Percentiles rank a stretch among this genome's conserved stretches.
Evolutionary conservation across 177 flowering plant species (phyloP).

Genomic region (Vitis hybrid): DNA sequence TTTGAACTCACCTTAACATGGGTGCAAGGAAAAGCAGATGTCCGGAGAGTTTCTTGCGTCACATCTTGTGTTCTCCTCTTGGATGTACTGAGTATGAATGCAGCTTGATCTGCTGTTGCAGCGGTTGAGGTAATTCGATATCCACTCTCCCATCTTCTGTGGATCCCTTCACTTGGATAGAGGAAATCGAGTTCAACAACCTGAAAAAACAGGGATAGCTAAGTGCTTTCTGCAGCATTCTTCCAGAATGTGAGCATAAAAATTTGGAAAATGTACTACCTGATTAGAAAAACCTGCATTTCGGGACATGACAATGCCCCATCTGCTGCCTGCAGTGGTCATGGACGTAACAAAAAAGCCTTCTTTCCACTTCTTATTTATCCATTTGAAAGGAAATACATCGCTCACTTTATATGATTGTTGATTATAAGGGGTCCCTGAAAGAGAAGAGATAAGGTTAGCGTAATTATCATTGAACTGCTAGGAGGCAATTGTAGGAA

Average conservation of each 20-base stretch:
- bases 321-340: slow-evolving; percentile 51
- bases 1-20: slow-evolving; percentile 42
- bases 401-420: slow-evolving; percentile 65
- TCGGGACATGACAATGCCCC: slow-evolving; percentile 67
- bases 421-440: slow-evolving; percentile 43
- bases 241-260: not conserved
- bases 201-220: slow-evolving; percentile 21
- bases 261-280: slow-evolving; percentile 20
- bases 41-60: slow-evolving; percentile 53
- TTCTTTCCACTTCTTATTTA: slow-evolving; percentile 66
- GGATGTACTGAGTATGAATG: slow-evolving; percentile 47
- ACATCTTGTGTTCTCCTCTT: slow-evolving; percentile 37
- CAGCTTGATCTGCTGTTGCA: slow-evolving; percentile 63
- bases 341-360: slow-evolving; percentile 59
- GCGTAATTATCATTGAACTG: not conserved
- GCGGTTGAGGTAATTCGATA: slow-evolving; percentile 55
- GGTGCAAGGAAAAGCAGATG: slow-evolving; percentile 44
- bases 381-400: slow-evolving; percentile 60
- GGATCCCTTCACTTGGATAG: slow-evolving; percentile 66
- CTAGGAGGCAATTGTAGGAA: not conserved
- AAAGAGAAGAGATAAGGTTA: slow-evolving; percentile 2
- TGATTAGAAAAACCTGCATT: slow-evolving; percentile 47
- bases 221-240: not conserved
- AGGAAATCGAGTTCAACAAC: slow-evolving; percentile 60
- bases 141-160: slow-evolving; percentile 56